Conservation (phyloP, 129 eudicot species). For the Artemisia tridentata region DNA sequence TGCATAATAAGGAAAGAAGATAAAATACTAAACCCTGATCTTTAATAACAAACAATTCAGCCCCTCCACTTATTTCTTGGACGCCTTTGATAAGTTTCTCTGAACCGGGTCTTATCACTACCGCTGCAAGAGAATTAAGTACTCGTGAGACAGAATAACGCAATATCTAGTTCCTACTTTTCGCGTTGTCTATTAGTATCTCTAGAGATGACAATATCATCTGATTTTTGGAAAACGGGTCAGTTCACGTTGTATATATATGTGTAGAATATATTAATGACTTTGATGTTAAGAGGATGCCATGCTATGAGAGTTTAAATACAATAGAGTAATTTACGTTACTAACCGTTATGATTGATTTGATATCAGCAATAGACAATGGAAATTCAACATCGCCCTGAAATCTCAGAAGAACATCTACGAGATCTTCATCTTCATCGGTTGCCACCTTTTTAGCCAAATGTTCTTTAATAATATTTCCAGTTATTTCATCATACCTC, state of each 20-base stretch:
- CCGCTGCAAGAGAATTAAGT: slow-evolving; percentile 26
- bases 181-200: background rate
- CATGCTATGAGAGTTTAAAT: too few species aligned
- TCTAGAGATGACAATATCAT: background rate
- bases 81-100: too few species aligned
- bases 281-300: too few species aligned
- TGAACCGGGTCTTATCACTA: too few species aligned
- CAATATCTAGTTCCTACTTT: too few species aligned
- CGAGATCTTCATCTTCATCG: slow-evolving; percentile 30
- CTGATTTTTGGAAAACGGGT: too few species aligned
- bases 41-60: too few species aligned
- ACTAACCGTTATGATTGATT: slow-evolving; percentile 34
- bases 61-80: too few species aligned
- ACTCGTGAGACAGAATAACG: background rate
- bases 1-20: too few species aligned
- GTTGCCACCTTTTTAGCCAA: slow-evolving; percentile 8
- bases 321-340: background rate
- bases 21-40: too few species aligned
- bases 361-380: slow-evolving; percentile 25
- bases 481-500: slow-evolving; percentile 23
- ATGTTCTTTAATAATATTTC: slow-evolving; percentile 31
- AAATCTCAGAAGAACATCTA: slow-evolving; percentile 33
- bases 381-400: slow-evolving; percentile 24
- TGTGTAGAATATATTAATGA: too few species aligned
- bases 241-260: too few species aligned